Percentiles rank a stretch among this genome's conserved stretches.
phyloP scores from a whole-genome alignment of 345 rosid species.

The Kandelia obovata region DNA sequence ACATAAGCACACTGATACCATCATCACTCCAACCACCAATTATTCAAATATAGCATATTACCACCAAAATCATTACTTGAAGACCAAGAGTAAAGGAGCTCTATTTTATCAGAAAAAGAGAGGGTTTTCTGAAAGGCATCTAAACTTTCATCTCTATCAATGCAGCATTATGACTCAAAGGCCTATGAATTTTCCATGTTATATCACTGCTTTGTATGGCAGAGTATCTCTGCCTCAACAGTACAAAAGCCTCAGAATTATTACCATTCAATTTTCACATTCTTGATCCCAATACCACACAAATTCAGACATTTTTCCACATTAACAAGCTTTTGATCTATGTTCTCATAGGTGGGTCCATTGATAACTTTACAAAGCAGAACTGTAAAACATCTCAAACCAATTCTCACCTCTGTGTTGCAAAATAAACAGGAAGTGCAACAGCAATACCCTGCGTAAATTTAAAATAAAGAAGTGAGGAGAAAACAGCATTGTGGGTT shows the following conservation, averaged over 20 bases:
- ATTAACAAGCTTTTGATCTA: neutral
- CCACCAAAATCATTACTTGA: neutral
- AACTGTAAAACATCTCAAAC: neutral
- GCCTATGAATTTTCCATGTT: neutral
- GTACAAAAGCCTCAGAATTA: too few species aligned
- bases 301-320: neutral
- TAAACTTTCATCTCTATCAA: neutral
- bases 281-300: neutral
- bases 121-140: too few species aligned
- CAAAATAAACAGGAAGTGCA: conserved; percentile 93
- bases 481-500: neutral
- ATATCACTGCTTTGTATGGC: neutral
- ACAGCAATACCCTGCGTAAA: conserved; percentile 88
- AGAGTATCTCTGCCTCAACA: neutral
- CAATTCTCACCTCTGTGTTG: conserved; percentile 80
- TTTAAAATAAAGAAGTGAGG: conserved; percentile 12
- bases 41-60: neutral
- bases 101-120: too few species aligned
- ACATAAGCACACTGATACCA: too few species aligned
- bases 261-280: neutral
- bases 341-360: neutral
- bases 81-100: too few species aligned
- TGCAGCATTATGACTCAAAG: neutral
- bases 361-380: conserved; percentile 1
- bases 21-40: too few species aligned